Percentiles rank a stretch among this genome's conserved stretches.
Evolutionary conservation across 2,329 filamentous ascomycete genomes (phyloP).

Genomic region (Nothomitra cinnamomea): DNA sequence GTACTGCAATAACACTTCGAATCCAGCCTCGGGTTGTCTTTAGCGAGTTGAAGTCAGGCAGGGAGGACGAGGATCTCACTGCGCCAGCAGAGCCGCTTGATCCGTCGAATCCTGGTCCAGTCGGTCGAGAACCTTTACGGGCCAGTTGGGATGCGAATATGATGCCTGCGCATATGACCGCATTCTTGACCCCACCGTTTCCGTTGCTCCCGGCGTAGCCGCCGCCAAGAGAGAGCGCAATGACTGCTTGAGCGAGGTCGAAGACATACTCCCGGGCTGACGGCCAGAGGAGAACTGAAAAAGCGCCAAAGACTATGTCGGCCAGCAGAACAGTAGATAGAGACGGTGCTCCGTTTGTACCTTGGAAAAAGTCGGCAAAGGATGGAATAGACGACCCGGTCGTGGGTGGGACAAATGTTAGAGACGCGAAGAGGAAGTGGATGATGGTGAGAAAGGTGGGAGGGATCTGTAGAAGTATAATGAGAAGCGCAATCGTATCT

Average conservation of each 20-base stretch:
- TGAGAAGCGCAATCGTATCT: constrained; percentile 92
- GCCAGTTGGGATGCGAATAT: constrained; percentile 34
- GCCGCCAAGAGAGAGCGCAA: constrained; percentile 77
- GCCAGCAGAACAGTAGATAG: constrained; percentile 70
- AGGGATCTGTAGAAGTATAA: constrained; percentile 83
- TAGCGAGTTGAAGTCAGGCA: constrained; percentile 24
- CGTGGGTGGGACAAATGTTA: constrained; percentile 74
- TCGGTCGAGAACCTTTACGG: constrained; percentile 23
- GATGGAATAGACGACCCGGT: constrained; percentile 61
- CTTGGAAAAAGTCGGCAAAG: constrained; percentile 82
- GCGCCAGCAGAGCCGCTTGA: neutral
- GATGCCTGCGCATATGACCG: constrained; percentile 53
- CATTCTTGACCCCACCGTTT: constrained; percentile 42
- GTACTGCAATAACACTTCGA: constrained; percentile 29
- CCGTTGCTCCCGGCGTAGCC: constrained; percentile 44
- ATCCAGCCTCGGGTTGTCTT: constrained; percentile 27
- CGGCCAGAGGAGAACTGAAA: constrained; percentile 79
- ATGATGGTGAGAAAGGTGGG: constrained; percentile 76
- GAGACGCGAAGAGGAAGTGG: constrained; percentile 79
- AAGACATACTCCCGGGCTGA: constrained; percentile 77
- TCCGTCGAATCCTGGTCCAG: neutral
- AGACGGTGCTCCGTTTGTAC: constrained; percentile 70
- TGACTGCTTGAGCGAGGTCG: constrained; percentile 82
- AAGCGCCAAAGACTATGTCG: constrained; percentile 63
- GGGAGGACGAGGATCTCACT: neutral